These are phyloP conservation scores for Tarenaya hassleriana DNA, from an alignment of 345 rosid genomes.

Conservation along the genomic window DNA sequence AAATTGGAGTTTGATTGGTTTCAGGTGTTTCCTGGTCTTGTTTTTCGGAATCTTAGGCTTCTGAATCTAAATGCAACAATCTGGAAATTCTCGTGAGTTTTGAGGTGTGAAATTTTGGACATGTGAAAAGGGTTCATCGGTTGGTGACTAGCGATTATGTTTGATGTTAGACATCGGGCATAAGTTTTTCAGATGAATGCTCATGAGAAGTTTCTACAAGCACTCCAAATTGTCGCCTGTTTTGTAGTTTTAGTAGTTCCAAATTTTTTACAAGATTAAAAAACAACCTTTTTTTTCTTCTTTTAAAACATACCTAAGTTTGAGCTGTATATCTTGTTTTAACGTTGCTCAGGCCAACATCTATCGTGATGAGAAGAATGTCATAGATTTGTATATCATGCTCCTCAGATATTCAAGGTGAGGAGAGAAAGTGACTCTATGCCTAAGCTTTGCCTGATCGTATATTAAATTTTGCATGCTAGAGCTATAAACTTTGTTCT, in stretches of 20 bases:
- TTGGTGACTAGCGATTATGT: no score
- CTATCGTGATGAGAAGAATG: constrained; percentile 76
- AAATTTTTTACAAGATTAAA: background rate
- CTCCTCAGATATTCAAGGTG: constrained; percentile 89
- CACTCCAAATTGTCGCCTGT: background rate
- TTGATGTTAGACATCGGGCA: background rate
- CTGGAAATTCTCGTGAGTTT: no score
- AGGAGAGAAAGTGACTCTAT: background rate
- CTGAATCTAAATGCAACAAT: no score
- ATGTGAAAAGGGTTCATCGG: no score
- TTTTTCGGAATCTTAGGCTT: no score
- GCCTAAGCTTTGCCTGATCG: no score
- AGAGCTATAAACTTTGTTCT: constrained; percentile 18
- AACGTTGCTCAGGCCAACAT: constrained; percentile 54
- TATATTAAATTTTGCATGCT: background rate
- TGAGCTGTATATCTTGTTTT: background rate
- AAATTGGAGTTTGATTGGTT: no score
- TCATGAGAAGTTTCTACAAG: background rate
- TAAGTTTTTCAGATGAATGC: background rate
- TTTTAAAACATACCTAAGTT: background rate
- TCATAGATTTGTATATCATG: constrained; percentile 83
- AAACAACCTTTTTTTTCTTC: constrained; percentile 1
- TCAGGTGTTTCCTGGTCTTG: no score
- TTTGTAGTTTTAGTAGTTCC: constrained; percentile 7
- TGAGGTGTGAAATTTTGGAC: no score